Conservation (phyloP, 768 basidiomycete species). For the Kwoniella sp. region DNA sequence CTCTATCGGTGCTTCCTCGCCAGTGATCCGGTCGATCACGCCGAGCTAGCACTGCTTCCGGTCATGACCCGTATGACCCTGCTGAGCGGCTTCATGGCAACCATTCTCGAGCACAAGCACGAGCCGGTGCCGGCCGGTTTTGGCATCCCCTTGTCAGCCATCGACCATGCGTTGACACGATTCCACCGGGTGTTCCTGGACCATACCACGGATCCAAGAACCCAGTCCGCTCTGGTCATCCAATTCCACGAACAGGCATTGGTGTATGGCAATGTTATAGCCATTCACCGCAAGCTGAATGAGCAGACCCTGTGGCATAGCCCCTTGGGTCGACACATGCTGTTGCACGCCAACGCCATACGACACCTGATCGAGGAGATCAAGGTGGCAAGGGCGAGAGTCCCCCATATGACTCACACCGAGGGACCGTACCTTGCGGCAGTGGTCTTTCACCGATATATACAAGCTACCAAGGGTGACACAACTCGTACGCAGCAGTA, state of each 20-base stretch:
- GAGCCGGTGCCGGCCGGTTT: background rate
- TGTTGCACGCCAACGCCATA: slow-evolving; percentile 1
- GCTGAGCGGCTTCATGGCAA: background rate
- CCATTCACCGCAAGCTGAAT: background rate
- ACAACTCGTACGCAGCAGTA: background rate
- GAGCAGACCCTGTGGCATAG: background rate
- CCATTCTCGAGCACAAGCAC: background rate
- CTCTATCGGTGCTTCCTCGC: background rate
- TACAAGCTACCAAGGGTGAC: background rate
- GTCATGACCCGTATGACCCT: background rate
- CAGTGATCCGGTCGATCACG: background rate
- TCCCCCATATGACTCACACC: background rate
- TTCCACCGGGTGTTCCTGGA: background rate
- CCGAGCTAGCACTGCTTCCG: background rate
- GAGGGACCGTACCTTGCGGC: background rate
- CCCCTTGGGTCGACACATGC: background rate
- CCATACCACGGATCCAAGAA: background rate
- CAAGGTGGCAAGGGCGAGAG: background rate
- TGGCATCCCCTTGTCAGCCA: background rate
- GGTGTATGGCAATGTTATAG: background rate
- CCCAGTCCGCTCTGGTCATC: background rate
- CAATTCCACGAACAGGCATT: background rate
- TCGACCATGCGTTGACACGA: background rate
- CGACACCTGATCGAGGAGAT: background rate
- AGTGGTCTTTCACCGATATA: background rate